phyloP scores from a whole-genome alignment of 768 basidiomycete species.

The Termitomyces sp. region DNA sequence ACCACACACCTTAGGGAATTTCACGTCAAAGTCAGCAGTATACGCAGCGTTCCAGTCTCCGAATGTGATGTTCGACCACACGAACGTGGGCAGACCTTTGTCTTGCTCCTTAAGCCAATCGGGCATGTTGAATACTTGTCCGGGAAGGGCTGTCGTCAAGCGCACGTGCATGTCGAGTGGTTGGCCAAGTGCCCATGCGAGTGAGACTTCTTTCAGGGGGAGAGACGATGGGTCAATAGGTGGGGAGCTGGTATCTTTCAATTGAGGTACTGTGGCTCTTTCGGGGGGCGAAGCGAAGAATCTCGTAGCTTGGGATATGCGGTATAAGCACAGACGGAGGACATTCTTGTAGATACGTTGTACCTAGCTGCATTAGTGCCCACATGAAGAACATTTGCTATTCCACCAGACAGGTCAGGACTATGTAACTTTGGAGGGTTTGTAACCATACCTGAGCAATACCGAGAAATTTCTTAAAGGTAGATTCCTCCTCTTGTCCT shows the following conservation, averaged over 20 bases:
- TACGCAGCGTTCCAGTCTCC: conserved; percentile 71
- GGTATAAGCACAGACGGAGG: not conserved
- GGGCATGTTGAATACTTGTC: conserved; percentile 53
- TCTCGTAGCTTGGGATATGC: conserved; percentile 20
- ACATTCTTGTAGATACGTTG: not conserved
- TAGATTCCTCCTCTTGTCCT: conserved; percentile 15
- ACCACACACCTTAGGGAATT: conserved; percentile 60
- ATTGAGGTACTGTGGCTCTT: conserved; percentile 1
- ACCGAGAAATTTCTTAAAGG: conserved; percentile 14
- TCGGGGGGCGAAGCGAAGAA: conserved; percentile 16
- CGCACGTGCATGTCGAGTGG: conserved; percentile 70
- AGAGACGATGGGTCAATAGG: conserved; percentile 43
- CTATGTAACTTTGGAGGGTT: not conserved
- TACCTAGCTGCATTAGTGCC: conserved; percentile 64
- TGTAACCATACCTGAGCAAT: conserved; percentile 22
- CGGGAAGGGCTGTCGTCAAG: conserved; percentile 62
- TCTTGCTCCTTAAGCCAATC: conserved; percentile 45
- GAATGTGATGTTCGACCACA: conserved; percentile 76
- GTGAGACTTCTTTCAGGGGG: conserved; percentile 51
- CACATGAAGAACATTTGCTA: conserved; percentile 72
- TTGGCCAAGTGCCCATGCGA: conserved; percentile 60
- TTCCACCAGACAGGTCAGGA: not conserved
- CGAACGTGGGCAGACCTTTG: conserved; percentile 58
- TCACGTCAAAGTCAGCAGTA: conserved; percentile 52
- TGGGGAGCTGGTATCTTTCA: conserved; percentile 18